Evolutionary conservation across 78 protist species (phyloP).

Genomic region (Dictyostelium firmibasis): DNA sequence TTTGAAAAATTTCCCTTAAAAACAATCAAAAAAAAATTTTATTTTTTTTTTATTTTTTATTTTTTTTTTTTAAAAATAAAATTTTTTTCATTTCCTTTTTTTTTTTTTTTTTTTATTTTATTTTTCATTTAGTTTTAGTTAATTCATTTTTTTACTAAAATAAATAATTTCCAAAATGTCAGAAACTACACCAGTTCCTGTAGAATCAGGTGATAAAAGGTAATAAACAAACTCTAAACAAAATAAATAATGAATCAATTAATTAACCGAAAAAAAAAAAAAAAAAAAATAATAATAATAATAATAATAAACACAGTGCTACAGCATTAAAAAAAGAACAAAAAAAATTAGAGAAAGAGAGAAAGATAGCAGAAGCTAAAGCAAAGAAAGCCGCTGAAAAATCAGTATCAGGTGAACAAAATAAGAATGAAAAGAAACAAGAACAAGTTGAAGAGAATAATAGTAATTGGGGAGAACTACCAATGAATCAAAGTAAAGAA

Average conservation of each 20-base stretch:
- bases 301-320: background rate
- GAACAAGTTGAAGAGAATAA: slow-evolving; percentile 20
- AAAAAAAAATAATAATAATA: background rate
- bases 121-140: background rate
- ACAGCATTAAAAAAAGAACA: slow-evolving; percentile 15
- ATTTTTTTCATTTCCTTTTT: background rate
- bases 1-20: no score
- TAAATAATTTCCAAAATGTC: background rate
- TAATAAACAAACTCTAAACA: background rate
- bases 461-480: slow-evolving; percentile 34
- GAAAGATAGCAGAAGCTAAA: slow-evolving; percentile 54
- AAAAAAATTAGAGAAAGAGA: slow-evolving; percentile 62
- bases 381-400: slow-evolving; percentile 33
- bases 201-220: background rate
- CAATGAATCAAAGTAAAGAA: slow-evolving; percentile 16
- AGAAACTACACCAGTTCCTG: background rate
- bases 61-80: no score
- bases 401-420: background rate
- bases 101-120: background rate
- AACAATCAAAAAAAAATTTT: no score
- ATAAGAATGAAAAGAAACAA: slow-evolving; percentile 1
- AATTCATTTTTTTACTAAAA: no score
- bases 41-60: no score
- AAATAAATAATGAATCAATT: background rate
- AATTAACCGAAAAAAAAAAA: no score